Base-by-base conservation (phyloP, 1,139 yeast genomes). In the Blastobotrys serpentis region DNA sequence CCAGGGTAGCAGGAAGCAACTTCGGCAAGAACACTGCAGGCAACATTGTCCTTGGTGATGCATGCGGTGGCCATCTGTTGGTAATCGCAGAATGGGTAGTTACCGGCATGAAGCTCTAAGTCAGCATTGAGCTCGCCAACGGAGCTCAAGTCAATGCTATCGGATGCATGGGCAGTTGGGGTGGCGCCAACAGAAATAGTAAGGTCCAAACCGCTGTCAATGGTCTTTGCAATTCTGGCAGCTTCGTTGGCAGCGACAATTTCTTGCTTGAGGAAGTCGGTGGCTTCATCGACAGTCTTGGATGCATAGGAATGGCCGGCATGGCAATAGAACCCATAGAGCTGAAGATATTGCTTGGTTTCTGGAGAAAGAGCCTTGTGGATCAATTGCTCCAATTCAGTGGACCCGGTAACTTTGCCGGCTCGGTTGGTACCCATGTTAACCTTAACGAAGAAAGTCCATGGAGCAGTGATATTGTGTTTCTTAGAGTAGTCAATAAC, bases 71-170 rank as follows among this genome's bases (percentile, higher is more conserved):
- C 76, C 16, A 81, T 75, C 63, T 86, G 94, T 60, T 86, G 95
- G 50, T 84, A 68, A 62, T 86, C 94, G 59, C 85, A 80, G 58
- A 82, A 77, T 2, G 84, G 76, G 59, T 83, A 85, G 62, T 85
- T 84, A 11, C 95, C 95, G 13, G 92, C 92, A 62, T 86, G 95
- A 16, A 86, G 64, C 58, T 86, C 95, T 45, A 86, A 67, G 1
- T 64, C 64, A 64, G 21, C 79, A 3, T 47, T 44, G 26, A 59
- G 44, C 29, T 43, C 44, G 14, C 40, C 48, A 66, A 52, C 41
- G 65, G 71, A 26, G 72, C 53, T 60, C 63, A 51, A 33, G 37
- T 59, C 60, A n/a, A 57, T 46, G 14, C 45, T 18, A 50, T 71
- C 73, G 2, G 85, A 72, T 0, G 87, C 79, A 58, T 83, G 88